Evolutionary conservation across 768 basidiomycete species (phyloP).

Genomic region (Mycena galopus): DNA sequence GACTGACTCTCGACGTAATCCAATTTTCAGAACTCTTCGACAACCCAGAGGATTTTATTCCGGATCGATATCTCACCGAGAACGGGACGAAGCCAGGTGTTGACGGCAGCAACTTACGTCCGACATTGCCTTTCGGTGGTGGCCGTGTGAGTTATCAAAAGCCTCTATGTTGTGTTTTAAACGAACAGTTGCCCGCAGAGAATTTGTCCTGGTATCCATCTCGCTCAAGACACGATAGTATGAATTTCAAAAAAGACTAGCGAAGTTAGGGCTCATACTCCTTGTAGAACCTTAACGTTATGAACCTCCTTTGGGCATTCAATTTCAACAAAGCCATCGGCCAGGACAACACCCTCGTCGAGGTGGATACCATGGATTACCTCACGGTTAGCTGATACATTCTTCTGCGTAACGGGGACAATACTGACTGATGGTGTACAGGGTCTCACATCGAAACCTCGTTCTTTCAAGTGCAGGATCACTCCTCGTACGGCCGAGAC

Average conservation of each 20-base stretch:
- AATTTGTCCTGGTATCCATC: slow-evolving; percentile 24
- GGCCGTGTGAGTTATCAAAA: slow-evolving; percentile 20
- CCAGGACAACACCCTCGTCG: slow-evolving; percentile 17
- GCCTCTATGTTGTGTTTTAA: neutral
- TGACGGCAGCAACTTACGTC: slow-evolving; percentile 17
- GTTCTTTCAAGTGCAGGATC: slow-evolving; percentile 39
- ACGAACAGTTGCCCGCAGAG: neutral
- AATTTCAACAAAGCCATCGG: slow-evolving; percentile 36
- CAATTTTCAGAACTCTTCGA: slow-evolving; percentile 13
- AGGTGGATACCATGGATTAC: slow-evolving; percentile 31
- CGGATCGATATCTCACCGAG: slow-evolving; percentile 21
- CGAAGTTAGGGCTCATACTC: neutral
- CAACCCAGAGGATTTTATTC: slow-evolving; percentile 26
- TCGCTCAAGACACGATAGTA: slow-evolving; percentile 26
- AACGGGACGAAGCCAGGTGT: slow-evolving; percentile 23
- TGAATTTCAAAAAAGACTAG: neutral
- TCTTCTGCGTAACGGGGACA: no score
- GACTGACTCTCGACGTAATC: neutral
- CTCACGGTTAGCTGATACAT: slow-evolving; percentile 16
- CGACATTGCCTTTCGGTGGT: slow-evolving; percentile 19
- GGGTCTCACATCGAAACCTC: slow-evolving; percentile 30
- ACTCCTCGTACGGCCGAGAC: slow-evolving; percentile 32
- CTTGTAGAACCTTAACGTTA: slow-evolving; percentile 36
- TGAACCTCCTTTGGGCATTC: slow-evolving; percentile 49
- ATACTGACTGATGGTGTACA: neutral